phyloP scores from a whole-genome alignment of 345 rosid genomes.

The Eutrema yunnanense region DNA sequence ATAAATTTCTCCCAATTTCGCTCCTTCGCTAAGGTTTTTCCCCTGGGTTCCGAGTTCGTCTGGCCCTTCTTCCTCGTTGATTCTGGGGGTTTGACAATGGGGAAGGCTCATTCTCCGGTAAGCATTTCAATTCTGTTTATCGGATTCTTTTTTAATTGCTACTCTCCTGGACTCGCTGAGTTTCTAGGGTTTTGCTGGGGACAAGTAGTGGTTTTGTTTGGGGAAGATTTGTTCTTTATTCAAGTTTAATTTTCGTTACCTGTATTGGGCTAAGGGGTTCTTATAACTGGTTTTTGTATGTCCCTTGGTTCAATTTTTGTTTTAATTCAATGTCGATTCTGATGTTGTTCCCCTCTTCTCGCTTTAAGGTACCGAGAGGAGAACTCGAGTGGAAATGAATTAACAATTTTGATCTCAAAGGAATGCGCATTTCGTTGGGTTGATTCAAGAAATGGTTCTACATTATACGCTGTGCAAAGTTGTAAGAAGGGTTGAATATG shows the following conservation, averaged over 20 bases:
- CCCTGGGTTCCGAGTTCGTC: not conserved
- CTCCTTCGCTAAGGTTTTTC: conserved; percentile 8
- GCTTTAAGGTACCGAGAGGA: conserved; percentile 6
- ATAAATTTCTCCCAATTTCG: not conserved
- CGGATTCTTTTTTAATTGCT: conserved; percentile 5
- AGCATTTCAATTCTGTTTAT: not conserved
- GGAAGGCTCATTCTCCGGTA: conserved; percentile 29
- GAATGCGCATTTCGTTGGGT: conserved; percentile 25
- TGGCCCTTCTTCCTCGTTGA: not conserved
- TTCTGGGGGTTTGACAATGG: conserved; percentile 4
- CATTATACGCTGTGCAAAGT: conserved; percentile 35
- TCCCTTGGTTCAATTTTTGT: not conserved
- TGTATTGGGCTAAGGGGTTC: not conserved
- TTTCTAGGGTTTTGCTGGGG: conserved; percentile 28
- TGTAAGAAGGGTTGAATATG: conserved; percentile 83
- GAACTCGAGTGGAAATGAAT: not conserved
- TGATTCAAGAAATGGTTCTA: conserved; percentile 31
- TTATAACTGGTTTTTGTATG: not conserved
- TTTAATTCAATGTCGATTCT: not conserved
- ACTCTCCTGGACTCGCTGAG: not conserved
- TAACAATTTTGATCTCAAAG: not conserved
- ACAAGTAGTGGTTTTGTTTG: not conserved
- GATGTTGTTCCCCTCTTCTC: not conserved
- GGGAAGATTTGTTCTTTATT: not conserved
- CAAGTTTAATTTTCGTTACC: not conserved